A percentile compares a stretch with the other conserved stretches of the same genome.
These are phyloP conservation scores for Pelagomonas calceolata DNA, from an alignment of 108 stramenopile species.

Conservation along the genomic window DNA sequence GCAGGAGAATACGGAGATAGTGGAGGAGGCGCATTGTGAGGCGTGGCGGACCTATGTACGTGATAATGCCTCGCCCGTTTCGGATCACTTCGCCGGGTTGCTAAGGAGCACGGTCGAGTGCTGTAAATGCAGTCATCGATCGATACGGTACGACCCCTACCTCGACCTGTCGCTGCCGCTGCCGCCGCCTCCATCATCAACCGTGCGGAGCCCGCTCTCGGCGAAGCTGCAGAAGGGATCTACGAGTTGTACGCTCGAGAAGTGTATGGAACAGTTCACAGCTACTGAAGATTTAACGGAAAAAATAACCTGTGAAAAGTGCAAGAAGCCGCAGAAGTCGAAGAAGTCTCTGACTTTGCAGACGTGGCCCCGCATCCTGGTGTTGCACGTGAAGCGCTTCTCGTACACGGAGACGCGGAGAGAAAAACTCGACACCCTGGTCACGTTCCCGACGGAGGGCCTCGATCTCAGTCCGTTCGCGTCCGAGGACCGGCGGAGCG, in stretches of 20 bases:
- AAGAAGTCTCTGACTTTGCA: not conserved
- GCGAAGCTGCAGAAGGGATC: not conserved
- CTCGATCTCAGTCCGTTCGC: conserved; percentile 7
- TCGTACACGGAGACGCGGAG: conserved; percentile 1
- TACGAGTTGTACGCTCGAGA: not conserved
- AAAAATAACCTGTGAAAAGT: conserved; percentile 2
- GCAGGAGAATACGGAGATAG: not conserved
- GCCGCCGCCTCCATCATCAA: too few species aligned
- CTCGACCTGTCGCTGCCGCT: conserved; percentile 36
- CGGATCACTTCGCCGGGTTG: conserved; percentile 40
- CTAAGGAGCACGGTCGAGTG: conserved; percentile 30
- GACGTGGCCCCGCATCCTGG: conserved; percentile 16
- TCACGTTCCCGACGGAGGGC: conserved; percentile 8
- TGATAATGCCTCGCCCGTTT: conserved; percentile 14
- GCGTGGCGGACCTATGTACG: not conserved
- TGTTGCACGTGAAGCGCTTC: conserved; percentile 27
- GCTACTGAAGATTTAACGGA: not conserved
- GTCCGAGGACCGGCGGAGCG: not conserved
- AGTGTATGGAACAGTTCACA: conserved; percentile 16
- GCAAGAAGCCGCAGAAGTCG: conserved; percentile 10
- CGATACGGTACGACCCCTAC: conserved; percentile 34
- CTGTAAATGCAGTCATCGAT: conserved; percentile 19
- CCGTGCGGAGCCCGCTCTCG: too few species aligned
- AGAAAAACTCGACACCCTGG: conserved; percentile 6
- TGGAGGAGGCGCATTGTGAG: not conserved